Evolutionary conservation across 192 early-diverging fungal species (phyloP).

Genomic region (Coemansia sp.): DNA sequence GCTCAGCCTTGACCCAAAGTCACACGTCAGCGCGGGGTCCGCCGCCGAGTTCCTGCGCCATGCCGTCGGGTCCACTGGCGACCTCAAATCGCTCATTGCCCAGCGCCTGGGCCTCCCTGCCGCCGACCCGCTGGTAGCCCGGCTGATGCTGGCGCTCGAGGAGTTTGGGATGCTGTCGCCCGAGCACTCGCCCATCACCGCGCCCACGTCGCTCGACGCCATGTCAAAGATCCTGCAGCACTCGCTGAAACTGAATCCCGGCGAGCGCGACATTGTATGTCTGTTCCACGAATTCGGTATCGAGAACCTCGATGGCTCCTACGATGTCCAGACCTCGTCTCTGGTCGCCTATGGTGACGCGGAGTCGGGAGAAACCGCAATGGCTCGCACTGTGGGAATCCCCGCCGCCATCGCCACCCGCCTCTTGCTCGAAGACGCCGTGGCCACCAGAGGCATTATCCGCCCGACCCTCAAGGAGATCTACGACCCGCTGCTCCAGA

Average conservation of each 20-base stretch:
- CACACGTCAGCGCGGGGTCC: slow-evolving; percentile 23
- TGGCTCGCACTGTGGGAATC: slow-evolving; percentile 83
- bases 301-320: slow-evolving; percentile 62
- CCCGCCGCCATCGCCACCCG: slow-evolving; percentile 79
- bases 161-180: slow-evolving; percentile 53
- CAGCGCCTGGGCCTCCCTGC: slow-evolving; percentile 7
- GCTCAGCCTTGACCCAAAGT: slow-evolving; percentile 60
- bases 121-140: slow-evolving; percentile 51
- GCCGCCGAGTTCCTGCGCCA: slow-evolving; percentile 15
- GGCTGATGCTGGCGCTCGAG: slow-evolving; percentile 62
- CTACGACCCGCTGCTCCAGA: slow-evolving; percentile 71
- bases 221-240: slow-evolving; percentile 81
- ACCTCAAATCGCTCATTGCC: slow-evolving; percentile 1
- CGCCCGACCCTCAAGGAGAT: slow-evolving; percentile 71
- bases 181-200: not conserved
- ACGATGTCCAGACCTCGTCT: slow-evolving; percentile 68
- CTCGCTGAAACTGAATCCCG: slow-evolving; percentile 72
- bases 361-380: slow-evolving; percentile 66
- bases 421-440: slow-evolving; percentile 61
- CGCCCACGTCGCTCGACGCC: slow-evolving; percentile 74
- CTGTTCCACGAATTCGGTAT: slow-evolving; percentile 96
- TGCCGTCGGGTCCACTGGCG: slow-evolving; percentile 1
- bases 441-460: slow-evolving; percentile 63
- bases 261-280: slow-evolving; percentile 92
- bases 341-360: slow-evolving; percentile 67